Base-by-base conservation (phyloP, 1,284 basidiomycete genomes). In the Mycena sp. region DNA sequence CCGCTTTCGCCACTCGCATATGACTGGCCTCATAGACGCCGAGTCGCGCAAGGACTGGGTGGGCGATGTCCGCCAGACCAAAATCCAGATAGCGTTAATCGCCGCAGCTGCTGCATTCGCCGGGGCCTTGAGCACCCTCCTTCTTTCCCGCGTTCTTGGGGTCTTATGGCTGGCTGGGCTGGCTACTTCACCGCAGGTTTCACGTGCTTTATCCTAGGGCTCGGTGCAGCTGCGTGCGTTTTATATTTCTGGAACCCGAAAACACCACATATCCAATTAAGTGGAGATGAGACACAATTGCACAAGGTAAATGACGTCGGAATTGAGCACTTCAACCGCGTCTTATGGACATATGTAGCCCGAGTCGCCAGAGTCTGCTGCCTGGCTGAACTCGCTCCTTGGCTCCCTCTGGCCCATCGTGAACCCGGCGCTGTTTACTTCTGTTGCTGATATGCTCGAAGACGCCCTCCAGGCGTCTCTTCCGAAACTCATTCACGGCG, bases 401-500 rank as follows among this genome's bases (percentile, higher is more conserved):
- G 77, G 78, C 54, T 78, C 82, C 5, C 71, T 86, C 14, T 86
- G 85, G 85, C 84, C 85, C 1, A 78, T 86, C 28, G 76, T 87
- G 59, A 87, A 88, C 70, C 87, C 87, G 0, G 70, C 80, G 19
- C 72, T 82, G n/a, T 82, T n/a, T 82, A 76, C 72, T 3, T 71
- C 78, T 16, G 53, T 82, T 28, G 67, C 76, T n/a, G 79, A 82
- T 67, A 82, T 81, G 84, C 84, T 93, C 56, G 91, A 93, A 75
- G 88, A 90, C 70, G 82, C 87, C 43, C 83, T 85, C 57, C 83
- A 92, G 65, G 84, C 87, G 37, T 88, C 89, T 6, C 81, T 93
- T 5, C 91, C 91, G 6, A 84, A 84, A 32, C 84, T 93, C 61
- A 83, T 94, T 64, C 85, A 90, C 57, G 90, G 89, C 6, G 90